Base-by-base conservation (phyloP, 1,139 yeast genomes). In the Pichia norvegensis region DNA sequence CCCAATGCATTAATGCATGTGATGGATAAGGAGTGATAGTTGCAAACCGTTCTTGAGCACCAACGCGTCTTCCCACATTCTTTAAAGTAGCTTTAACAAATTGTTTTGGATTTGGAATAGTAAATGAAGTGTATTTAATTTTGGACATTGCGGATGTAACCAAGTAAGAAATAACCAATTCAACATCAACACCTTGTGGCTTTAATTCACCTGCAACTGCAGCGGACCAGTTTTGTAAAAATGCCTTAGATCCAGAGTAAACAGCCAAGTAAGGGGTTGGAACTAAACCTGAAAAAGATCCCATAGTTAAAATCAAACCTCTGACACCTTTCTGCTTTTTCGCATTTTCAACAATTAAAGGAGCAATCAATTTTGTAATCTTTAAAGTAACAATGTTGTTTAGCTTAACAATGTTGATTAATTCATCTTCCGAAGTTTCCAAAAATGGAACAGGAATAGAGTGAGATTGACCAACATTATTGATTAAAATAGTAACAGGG, bases 91-190 rank as follows among this genome's bases (percentile, higher is more conserved):
- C 67, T 29, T 68, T 63, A 43, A 92, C 98, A 66, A 94, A 94
- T 36, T 64, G 64, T 62, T 78, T 78, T 44, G 97, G 95, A 61
- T 71, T 82, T 51, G 99, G 98, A 59, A 90, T 85, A 57, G 81
- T 58, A 37, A 73, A 63, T 25, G 95, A 82, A 13, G 95, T 61
- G 57, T 83, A 79, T 65, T 82, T 81, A 60, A 92, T 78, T 73
- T 92, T 94, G 45, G 97, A 90, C 97, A 92, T 88, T 52, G 95
- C 86, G 33, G 95, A 85, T 4, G 97, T 84, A 42, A 92, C 97
- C 60, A 92, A 74, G 66, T 92, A 92, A n/a, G 97, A 86, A 44
- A 90, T 67, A 35, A 86, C 81, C 42, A 87, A 68, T 66, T 90
- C 92, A 48, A 87, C 97, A 59, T 92, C 98, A 52, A 92, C 74